Percentiles rank a stretch among this genome's conserved stretches.
Evolutionary conservation across 345 rosid species (phyloP).

Genomic region (Noccaea caerulescens): DNA sequence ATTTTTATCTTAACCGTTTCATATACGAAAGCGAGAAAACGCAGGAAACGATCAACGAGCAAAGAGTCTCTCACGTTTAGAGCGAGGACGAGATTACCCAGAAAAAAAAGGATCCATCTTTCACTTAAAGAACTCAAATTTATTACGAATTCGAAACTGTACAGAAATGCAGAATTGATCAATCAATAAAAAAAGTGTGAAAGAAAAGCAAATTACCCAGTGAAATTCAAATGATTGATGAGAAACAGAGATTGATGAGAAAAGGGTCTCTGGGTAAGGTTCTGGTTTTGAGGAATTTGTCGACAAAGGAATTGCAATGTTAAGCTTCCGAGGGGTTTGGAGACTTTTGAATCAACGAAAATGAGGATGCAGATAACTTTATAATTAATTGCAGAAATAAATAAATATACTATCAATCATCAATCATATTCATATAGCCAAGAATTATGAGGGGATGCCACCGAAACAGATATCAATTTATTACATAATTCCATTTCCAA

Average conservation of each 20-base stretch:
- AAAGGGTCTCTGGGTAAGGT: not conserved
- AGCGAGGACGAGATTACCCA: constrained; percentile 26
- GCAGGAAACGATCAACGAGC: not conserved
- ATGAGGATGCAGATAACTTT: not conserved
- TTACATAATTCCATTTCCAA: not conserved
- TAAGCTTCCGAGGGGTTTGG: constrained; percentile 17
- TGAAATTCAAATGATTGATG: not conserved
- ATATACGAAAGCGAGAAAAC: not conserved
- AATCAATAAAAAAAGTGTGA: not conserved
- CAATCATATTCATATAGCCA: not conserved
- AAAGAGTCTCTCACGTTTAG: constrained; percentile 32
- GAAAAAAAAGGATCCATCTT: constrained; percentile 27
- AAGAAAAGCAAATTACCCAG: not conserved
- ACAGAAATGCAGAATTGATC: not conserved
- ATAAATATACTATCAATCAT: not conserved
- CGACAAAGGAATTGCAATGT: not conserved
- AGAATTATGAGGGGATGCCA: not conserved
- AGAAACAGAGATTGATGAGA: not conserved
- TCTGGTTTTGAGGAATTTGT: not conserved
- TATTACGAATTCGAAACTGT: not conserved
- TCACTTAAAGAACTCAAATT: constrained; percentile 27
- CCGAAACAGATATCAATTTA: not conserved
- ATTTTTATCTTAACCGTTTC: constrained; percentile 12
- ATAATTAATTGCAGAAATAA: not conserved
- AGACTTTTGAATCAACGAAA: not conserved